These are phyloP conservation scores for Botrytis hyacinthi DNA, from an alignment of 2,329 filamentous ascomycete species.

Conservation along the genomic window DNA sequence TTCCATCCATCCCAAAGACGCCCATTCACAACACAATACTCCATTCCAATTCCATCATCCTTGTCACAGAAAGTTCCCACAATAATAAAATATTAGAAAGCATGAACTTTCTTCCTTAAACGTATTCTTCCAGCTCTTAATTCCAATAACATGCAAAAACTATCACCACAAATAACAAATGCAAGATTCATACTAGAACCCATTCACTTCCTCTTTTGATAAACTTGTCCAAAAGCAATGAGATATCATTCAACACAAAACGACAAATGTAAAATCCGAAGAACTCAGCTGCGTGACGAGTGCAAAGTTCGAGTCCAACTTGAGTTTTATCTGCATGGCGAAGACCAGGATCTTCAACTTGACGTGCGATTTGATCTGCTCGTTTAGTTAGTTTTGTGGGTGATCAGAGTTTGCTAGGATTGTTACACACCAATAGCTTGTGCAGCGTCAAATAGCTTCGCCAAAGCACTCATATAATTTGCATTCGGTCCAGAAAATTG, in stretches of 20 bases:
- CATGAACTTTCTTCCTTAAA: neutral
- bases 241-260: conserved; percentile 85
- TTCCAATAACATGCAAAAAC: neutral
- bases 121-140: neutral
- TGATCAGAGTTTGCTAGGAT: neutral
- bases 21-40: neutral
- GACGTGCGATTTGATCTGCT: conserved; percentile 88
- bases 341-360: conserved; percentile 92
- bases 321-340: conserved; percentile 91
- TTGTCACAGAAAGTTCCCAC: neutral
- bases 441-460: conserved; percentile 86
- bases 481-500: conserved; percentile 81
- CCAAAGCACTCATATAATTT: conserved; percentile 87
- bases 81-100: neutral
- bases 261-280: conserved; percentile 96
- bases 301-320: conserved; percentile 90
- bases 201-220: conserved; percentile 96
- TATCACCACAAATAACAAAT: neutral
- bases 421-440: conserved; percentile 80
- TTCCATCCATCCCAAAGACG: neutral
- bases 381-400: conserved; percentile 33
- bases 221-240: conserved; percentile 88
- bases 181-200: conserved; percentile 54
- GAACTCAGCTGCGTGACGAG: conserved; percentile 92
- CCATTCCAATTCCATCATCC: neutral